Evolutionary conservation across 1,139 yeast species (phyloP).

Genomic region (Suhomyces yuchorum): DNA sequence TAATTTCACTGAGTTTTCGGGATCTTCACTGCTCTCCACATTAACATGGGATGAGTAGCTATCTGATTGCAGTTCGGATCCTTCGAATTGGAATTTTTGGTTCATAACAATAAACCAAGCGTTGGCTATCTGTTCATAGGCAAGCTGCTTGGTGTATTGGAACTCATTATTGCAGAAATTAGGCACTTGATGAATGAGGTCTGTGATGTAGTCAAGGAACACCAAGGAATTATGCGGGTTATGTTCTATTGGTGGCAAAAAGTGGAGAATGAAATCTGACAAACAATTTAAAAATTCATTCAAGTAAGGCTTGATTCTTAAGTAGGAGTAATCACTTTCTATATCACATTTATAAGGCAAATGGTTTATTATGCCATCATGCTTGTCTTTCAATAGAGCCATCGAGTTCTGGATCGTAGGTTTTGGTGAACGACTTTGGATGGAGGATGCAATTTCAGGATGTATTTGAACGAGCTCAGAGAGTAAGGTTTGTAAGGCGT

Average conservation of each 20-base stretch:
- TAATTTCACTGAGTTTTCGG: conserved; percentile 30
- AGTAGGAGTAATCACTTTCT: conserved; percentile 81
- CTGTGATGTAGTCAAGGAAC: conserved; percentile 69
- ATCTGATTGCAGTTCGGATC: conserved; percentile 26
- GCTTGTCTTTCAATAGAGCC: conserved; percentile 49
- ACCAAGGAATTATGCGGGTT: conserved; percentile 59
- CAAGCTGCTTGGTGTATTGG: conserved; percentile 70
- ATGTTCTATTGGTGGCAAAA: conserved; percentile 75
- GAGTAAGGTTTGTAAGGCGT: conserved; percentile 55
- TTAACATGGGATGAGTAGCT: conserved; percentile 3
- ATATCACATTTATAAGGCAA: conserved; percentile 78
- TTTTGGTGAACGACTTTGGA: conserved; percentile 57
- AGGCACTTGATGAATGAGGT: conserved; percentile 68
- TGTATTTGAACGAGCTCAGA: conserved; percentile 55
- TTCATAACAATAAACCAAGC: conserved; percentile 72
- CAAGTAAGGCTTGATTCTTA: conserved; percentile 73
- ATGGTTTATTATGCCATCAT: conserved; percentile 46
- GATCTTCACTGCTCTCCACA: conserved; percentile 15
- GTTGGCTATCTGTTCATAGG: conserved; percentile 76
- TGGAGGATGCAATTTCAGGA: conserved; percentile 61
- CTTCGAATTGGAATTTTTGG: conserved; percentile 27
- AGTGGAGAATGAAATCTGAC: conserved; percentile 76
- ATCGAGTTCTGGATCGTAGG: conserved; percentile 58
- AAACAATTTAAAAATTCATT: conserved; percentile 77
- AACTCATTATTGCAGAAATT: conserved; percentile 69